Conservation (phyloP, 2,329 filamentous ascomycete genomes). For the Cladophialophora immunda region DNA sequence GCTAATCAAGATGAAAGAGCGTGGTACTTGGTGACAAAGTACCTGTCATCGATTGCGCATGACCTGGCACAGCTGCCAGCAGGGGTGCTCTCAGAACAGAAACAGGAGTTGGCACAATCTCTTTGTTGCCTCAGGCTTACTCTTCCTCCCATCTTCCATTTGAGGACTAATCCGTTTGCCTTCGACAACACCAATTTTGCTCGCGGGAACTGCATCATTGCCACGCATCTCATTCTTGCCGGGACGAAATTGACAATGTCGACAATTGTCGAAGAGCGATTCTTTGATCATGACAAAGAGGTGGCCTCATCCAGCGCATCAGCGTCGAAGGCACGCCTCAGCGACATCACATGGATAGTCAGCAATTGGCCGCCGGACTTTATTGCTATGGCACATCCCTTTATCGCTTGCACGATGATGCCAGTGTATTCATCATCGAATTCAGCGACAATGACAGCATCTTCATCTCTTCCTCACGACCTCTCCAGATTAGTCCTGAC, state of each 20-base stretch:
- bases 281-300: conserved; percentile 10
- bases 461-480: too few relatives aligned
- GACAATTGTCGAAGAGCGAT: conserved; percentile 16
- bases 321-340: conserved; percentile 17
- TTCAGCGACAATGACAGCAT: too few relatives aligned
- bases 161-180: conserved; percentile 16
- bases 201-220: conserved; percentile 26
- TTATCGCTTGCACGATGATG: conserved; percentile 28
- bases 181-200: conserved; percentile 22
- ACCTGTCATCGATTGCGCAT: not conserved
- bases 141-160: not conserved
- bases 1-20: conserved; percentile 19
- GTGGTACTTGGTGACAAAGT: conserved; percentile 17
- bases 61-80: not conserved
- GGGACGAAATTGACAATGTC: conserved; percentile 21
- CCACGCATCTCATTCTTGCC: conserved; percentile 29
- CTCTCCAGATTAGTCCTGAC: too few relatives aligned
- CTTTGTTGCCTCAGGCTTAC: not conserved
- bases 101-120: not conserved
- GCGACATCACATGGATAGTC: conserved; percentile 29
- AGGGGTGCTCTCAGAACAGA: not conserved
- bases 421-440: conserved; percentile 1
- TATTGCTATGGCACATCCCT: conserved; percentile 30
- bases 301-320: conserved; percentile 12
- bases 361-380: conserved; percentile 27